A percentile compares a stretch with the other conserved stretches of the same genome.
Conservation (phyloP, 352 stramenopile genomes). For the Elongisporangium undulatum region DNA sequence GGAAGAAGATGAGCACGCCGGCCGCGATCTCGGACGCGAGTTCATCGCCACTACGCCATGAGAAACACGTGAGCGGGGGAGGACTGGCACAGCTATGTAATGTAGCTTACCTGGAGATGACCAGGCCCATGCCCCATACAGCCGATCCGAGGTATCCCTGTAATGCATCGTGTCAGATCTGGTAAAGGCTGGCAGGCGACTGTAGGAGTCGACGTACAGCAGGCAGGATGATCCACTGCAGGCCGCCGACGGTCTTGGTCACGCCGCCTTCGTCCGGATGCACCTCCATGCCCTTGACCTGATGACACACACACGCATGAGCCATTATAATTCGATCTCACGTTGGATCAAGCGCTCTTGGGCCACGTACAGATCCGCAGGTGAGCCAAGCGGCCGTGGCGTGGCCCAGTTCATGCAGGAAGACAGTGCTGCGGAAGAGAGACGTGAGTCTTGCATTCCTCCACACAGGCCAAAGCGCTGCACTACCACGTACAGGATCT, state of each 20-base stretch:
- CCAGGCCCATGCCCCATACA: constrained; percentile 84
- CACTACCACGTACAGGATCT: constrained; percentile 66
- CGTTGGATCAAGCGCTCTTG: background rate
- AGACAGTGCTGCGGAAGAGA: constrained; percentile 58
- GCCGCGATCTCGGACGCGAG: constrained; percentile 63
- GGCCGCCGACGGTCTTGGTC: constrained; percentile 73
- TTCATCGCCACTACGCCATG: constrained; percentile 33
- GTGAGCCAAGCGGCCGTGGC: constrained; percentile 83
- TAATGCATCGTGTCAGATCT: background rate
- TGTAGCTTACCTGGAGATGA: constrained; percentile 51
- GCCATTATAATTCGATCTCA: background rate
- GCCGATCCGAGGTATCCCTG: constrained; percentile 85
- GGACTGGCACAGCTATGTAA: background rate
- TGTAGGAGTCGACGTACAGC: constrained; percentile 32
- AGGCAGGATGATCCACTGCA: constrained; percentile 70
- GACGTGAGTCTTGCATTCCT: background rate
- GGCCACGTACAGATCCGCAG: constrained; percentile 53
- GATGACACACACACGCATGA: background rate
- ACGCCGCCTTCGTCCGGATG: constrained; percentile 85
- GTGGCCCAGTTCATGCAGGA: constrained; percentile 84
- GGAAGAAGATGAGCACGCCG: constrained; percentile 84
- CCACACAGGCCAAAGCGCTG: background rate
- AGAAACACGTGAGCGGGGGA: background rate
- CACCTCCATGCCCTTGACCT: constrained; percentile 88
- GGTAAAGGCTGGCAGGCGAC: background rate